Percentiles rank a stretch among this genome's conserved stretches.
Conservation (phyloP, 768 basidiomycete genomes). For the Xerocomus brunneocitrinus region DNA sequence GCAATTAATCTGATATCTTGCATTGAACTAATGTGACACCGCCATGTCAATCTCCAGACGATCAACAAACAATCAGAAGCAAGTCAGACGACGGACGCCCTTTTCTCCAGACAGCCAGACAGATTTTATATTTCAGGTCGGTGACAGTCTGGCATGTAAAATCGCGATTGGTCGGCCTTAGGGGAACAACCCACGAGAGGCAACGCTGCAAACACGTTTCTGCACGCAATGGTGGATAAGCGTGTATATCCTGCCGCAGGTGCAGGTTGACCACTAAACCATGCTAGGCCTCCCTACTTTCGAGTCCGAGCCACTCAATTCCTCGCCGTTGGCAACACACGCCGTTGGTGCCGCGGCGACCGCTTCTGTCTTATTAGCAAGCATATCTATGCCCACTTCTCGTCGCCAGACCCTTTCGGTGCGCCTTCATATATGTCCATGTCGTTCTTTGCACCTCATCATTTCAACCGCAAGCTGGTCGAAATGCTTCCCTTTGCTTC, state of each 20-base stretch:
- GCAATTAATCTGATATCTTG: not conserved
- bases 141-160: not conserved
- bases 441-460: conserved; percentile 9
- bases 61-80: not conserved
- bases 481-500: conserved; percentile 37
- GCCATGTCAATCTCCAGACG: not conserved
- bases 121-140: not conserved
- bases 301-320: conserved; percentile 23
- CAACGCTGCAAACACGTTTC: conserved; percentile 33
- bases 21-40: not conserved
- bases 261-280: conserved; percentile 23
- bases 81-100: not conserved
- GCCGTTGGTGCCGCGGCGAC: conserved; percentile 30
- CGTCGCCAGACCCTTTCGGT: conserved; percentile 30
- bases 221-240: conserved; percentile 17
- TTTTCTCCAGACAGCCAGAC: not conserved
- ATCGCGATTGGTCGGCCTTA: conserved; percentile 2
- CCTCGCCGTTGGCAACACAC: conserved; percentile 28
- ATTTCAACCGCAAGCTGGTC: conserved; percentile 28
- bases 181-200: conserved; percentile 11
- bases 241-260: conserved; percentile 23
- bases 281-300: conserved; percentile 31
- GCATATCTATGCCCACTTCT: conserved; percentile 24
- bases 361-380: conserved; percentile 29
- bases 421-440: conserved; percentile 16